Evolutionary conservation across 2,329 filamentous ascomycete species (phyloP).

Genomic region (Colletotrichum godetiae): DNA sequence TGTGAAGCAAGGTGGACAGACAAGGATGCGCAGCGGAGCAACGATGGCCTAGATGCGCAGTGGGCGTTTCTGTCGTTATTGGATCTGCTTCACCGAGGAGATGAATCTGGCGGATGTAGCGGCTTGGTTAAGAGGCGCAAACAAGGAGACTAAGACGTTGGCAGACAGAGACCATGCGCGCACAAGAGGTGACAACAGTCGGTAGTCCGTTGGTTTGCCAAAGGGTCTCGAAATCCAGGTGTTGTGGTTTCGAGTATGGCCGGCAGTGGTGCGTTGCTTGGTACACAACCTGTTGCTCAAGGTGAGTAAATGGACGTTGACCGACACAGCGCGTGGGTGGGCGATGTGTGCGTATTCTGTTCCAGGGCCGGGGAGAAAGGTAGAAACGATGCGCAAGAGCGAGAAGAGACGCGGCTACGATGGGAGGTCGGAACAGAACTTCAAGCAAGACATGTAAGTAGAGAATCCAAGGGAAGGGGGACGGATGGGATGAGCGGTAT

Average conservation of each 20-base stretch:
- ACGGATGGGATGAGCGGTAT: conserved; percentile 35
- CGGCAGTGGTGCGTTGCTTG: background rate
- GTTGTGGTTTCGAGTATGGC: background rate
- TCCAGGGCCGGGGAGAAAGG: background rate
- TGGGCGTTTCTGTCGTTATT: conserved; percentile 11
- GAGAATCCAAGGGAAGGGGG: conserved; percentile 11
- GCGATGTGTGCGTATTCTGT: background rate
- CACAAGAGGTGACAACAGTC: background rate
- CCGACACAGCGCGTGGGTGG: background rate
- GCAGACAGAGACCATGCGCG: conserved; percentile 13
- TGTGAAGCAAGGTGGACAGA: conserved; percentile 30
- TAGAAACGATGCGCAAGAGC: background rate
- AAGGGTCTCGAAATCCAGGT: background rate
- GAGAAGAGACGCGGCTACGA: background rate
- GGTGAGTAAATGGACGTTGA: conserved; percentile 23
- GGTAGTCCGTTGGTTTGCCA: background rate
- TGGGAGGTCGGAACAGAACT: conserved; percentile 6
- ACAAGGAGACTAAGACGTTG: conserved; percentile 2
- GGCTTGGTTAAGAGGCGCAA: conserved; percentile 4
- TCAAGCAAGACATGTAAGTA: background rate
- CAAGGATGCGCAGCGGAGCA: conserved; percentile 26
- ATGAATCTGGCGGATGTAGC: background rate
- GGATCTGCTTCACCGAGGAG: background rate
- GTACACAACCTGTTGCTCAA: conserved; percentile 4
- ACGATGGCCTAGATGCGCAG: conserved; percentile 27